A percentile compares a stretch with the other conserved stretches of the same genome.
These are phyloP conservation scores for Tephrocybe sp. DNA, from an alignment of 768 basidiomycete genomes.

Conservation along the genomic window DNA sequence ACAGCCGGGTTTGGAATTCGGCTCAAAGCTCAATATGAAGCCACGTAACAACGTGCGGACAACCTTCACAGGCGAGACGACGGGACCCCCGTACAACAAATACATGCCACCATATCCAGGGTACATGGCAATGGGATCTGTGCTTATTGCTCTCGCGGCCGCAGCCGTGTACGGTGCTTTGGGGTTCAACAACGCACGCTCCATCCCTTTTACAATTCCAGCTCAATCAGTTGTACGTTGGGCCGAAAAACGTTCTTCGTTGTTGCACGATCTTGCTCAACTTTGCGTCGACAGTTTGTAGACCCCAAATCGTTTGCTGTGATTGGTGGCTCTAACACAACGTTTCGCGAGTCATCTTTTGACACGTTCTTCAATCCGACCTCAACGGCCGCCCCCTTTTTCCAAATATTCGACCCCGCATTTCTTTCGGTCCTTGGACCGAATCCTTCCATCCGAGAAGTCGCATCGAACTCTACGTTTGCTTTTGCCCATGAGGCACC, in stretches of 20 bases:
- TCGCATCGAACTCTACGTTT: conserved; percentile 61
- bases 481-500: conserved; percentile 83
- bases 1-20: too few relatives aligned
- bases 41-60: too few relatives aligned
- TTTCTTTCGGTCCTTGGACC: conserved; percentile 63
- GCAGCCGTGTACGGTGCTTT: neutral
- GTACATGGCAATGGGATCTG: neutral
- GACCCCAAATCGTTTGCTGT: conserved; percentile 54
- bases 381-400: conserved; percentile 55
- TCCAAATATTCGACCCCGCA: conserved; percentile 48
- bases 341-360: conserved; percentile 38
- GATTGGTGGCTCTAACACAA: conserved; percentile 38
- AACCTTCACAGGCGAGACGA: too few relatives aligned
- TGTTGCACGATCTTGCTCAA: neutral
- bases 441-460: conserved; percentile 54
- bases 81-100: too few relatives aligned
- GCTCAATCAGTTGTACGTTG: conserved; percentile 32
- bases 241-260: neutral
- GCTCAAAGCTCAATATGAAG: too few relatives aligned
- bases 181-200: neutral
- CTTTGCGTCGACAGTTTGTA: conserved; percentile 38
- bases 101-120: neutral
- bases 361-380: conserved; percentile 59
- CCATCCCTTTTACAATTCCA: conserved; percentile 19
- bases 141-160: neutral